Percentiles rank a stretch among this genome's conserved stretches.
Evolutionary conservation across 495 filamentous ascomycete species (phyloP).

Genomic region (Lepidopterella palustris): DNA sequence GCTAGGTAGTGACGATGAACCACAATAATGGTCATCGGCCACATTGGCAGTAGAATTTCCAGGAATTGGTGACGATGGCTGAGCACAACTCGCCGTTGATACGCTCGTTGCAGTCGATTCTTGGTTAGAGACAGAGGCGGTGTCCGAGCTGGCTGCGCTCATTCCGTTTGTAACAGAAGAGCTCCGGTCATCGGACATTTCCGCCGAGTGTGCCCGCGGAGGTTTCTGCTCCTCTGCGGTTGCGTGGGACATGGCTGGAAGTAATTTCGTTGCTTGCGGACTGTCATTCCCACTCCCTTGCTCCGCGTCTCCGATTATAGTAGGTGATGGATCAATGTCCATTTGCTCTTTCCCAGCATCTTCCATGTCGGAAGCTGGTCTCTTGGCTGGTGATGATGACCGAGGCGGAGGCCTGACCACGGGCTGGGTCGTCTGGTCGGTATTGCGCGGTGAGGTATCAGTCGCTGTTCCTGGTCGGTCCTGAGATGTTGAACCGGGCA

Average conservation of each 20-base stretch:
- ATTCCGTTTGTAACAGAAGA: slow-evolving; percentile 6
- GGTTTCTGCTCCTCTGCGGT: slow-evolving; percentile 4
- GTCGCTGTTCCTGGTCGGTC: slow-evolving; percentile 39
- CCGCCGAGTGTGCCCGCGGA: slow-evolving; percentile 21
- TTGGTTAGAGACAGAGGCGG: slow-evolving; percentile 15
- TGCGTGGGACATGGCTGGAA: neutral
- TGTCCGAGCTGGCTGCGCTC: slow-evolving; percentile 16
- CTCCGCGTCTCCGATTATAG: slow-evolving; percentile 1
- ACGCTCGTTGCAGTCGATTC: slow-evolving; percentile 24
- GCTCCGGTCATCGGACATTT: slow-evolving; percentile 20
- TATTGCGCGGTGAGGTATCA: slow-evolving; percentile 25
- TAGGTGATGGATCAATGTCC: slow-evolving; percentile 36
- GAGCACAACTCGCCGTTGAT: slow-evolving; percentile 7
- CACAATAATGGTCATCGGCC: neutral
- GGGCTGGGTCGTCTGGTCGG: slow-evolving; percentile 1
- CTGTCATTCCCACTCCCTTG: slow-evolving; percentile 12
- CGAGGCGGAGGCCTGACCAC: slow-evolving; percentile 27
- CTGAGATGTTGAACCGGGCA: slow-evolving; percentile 30
- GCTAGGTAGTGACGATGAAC: slow-evolving; percentile 12
- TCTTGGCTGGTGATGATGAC: slow-evolving; percentile 50
- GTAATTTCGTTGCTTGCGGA: slow-evolving; percentile 11
- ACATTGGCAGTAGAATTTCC: neutral
- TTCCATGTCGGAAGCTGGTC: slow-evolving; percentile 47
- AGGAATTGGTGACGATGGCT: neutral
- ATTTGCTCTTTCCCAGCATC: slow-evolving; percentile 28